Evolutionary conservation across 768 basidiomycete species (phyloP).

Genomic region (Phlegmacium glaucopus): DNA sequence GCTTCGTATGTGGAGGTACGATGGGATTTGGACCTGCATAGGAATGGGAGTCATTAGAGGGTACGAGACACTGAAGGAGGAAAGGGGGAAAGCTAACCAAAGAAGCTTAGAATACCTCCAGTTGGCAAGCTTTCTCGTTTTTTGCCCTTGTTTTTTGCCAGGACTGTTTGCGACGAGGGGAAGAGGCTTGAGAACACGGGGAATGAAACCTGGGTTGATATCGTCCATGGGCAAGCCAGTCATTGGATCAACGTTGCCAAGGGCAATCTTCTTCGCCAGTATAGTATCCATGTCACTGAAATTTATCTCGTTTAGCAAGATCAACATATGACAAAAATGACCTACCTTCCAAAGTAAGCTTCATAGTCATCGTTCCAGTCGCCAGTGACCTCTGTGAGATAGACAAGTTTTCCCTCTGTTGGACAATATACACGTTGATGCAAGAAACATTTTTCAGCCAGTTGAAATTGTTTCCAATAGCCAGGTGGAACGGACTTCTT

Average conservation of each 20-base stretch:
- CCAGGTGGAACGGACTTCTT: slow-evolving; percentile 75
- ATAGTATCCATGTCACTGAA: slow-evolving; percentile 60
- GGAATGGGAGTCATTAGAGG: background rate
- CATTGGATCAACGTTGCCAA: slow-evolving; percentile 69
- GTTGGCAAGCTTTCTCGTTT: slow-evolving; percentile 31
- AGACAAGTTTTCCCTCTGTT: slow-evolving; percentile 54
- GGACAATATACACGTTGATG: slow-evolving; percentile 95
- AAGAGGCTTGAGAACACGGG: slow-evolving; percentile 45
- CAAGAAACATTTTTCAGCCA: slow-evolving; percentile 90
- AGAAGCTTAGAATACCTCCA: slow-evolving; percentile 56
- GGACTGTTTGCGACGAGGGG: slow-evolving; percentile 18
- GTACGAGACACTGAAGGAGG: background rate
- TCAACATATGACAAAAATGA: slow-evolving; percentile 5
- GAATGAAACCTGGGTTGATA: slow-evolving; percentile 65
- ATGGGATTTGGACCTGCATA: slow-evolving; percentile 40
- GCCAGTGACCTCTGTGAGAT: slow-evolving; percentile 61
- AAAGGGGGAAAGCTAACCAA: slow-evolving; percentile 46
- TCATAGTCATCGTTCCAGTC: slow-evolving; percentile 61
- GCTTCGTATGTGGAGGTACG: slow-evolving; percentile 27
- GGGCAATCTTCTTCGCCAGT: slow-evolving; percentile 63
- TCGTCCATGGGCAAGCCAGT: slow-evolving; percentile 70
- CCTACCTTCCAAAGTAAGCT: slow-evolving; percentile 69
- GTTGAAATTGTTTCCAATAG: slow-evolving; percentile 71
- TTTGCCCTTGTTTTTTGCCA: slow-evolving; percentile 47
- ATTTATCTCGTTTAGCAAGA: background rate